phyloP scores from a whole-genome alignment of 2,329 filamentous ascomycete species.

The Ceratocystis smalleyi region DNA sequence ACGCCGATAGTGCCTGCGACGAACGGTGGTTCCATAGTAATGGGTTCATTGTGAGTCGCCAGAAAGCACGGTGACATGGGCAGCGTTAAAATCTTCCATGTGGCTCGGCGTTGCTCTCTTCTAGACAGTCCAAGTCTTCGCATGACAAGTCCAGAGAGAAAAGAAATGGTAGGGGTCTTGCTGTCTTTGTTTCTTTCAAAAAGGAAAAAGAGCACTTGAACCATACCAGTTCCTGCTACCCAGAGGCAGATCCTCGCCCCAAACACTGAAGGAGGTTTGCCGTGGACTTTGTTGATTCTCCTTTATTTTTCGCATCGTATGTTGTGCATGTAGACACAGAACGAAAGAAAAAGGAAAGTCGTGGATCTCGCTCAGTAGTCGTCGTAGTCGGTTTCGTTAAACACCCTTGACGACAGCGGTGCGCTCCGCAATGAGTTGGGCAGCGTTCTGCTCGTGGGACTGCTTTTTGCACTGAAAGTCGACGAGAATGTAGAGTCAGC shows the following conservation, averaged over 20 bases:
- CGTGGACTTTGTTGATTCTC: not conserved
- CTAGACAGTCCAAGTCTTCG: not conserved
- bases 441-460: conserved; percentile 83
- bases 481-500: conserved; percentile 23
- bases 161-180: not conserved
- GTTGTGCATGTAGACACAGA: not conserved
- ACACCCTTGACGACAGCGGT: conserved; percentile 89
- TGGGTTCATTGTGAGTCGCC: not conserved
- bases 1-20: not conserved
- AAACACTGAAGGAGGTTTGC: not conserved
- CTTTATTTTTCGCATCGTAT: not conserved
- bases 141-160: not conserved
- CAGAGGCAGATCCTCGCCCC: not conserved
- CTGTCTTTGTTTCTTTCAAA: not conserved
- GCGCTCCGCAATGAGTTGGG: conserved; percentile 80
- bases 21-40: not conserved
- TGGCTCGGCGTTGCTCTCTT: not conserved
- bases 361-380: conserved; percentile 13
- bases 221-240: no score
- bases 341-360: not conserved
- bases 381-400: conserved; percentile 29
- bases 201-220: no score
- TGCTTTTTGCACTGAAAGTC: conserved; percentile 79
- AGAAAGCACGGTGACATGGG: not conserved
- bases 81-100: not conserved